These are phyloP conservation scores for Cornus florida DNA, from an alignment of 148 eudicot species.

Conservation along the genomic window DNA sequence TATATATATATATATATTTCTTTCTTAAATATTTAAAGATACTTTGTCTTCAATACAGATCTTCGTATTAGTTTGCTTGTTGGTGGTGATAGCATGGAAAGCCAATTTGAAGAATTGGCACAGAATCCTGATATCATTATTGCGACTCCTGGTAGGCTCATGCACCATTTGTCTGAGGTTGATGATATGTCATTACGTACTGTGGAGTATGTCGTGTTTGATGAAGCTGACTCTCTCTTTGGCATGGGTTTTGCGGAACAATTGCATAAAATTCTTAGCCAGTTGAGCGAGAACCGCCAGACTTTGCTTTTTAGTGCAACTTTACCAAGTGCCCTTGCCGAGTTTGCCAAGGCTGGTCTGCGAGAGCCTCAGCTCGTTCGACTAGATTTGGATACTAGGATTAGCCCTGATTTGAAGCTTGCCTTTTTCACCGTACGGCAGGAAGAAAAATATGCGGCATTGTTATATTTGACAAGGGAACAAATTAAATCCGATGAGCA, in stretches of 20 bases:
- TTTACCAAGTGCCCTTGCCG: conserved; percentile 84
- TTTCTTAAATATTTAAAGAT: too few relatives aligned
- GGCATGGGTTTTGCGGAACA: conserved; percentile 98
- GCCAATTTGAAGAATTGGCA: conserved; percentile 91
- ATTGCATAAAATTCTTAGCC: conserved; percentile 64
- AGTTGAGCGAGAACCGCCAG: conserved; percentile 84
- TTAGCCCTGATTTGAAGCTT: conserved; percentile 80
- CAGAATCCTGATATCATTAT: conserved; percentile 90
- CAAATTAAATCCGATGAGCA: conserved; percentile 66
- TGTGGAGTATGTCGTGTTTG: conserved; percentile 91
- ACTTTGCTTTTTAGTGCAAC: conserved; percentile 98
- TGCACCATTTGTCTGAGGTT: conserved; percentile 93
- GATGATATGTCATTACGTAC: conserved; percentile 90
- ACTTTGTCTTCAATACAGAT: conserved; percentile 46
- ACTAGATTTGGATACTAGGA: conserved; percentile 82
- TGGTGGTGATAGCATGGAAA: conserved; percentile 98
- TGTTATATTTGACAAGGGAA: conserved; percentile 78
- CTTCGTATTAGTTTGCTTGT: conserved; percentile 87
- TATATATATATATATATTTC: too few relatives aligned
- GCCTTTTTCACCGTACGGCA: conserved; percentile 75
- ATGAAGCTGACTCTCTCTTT: conserved; percentile 95
- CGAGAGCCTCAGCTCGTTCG: conserved; percentile 85
- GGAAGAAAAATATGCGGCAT: conserved; percentile 86
- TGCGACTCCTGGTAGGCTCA: conserved; percentile 96
- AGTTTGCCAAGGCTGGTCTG: conserved; percentile 97